phyloP scores from a whole-genome alignment of 176 grass and related monocot species.

The Rhipidocladum racemiflorum region DNA sequence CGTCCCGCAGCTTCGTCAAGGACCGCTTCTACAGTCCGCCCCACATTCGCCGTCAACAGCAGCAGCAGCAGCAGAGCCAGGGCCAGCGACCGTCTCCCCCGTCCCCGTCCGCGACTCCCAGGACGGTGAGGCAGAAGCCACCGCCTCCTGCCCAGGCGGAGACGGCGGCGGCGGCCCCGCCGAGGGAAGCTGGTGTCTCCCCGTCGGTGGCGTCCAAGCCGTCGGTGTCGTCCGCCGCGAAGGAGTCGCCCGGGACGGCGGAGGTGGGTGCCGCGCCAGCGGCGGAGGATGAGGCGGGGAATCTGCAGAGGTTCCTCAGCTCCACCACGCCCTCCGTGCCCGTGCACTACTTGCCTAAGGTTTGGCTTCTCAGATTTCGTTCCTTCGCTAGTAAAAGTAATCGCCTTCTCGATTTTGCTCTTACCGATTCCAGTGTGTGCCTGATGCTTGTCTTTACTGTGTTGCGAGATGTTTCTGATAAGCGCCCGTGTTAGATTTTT shows the following conservation, averaged over 20 bases:
- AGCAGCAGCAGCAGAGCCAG: slow-evolving; percentile 42
- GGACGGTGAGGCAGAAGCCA: slow-evolving; percentile 20
- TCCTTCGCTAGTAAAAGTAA: neutral
- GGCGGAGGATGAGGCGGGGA: slow-evolving; percentile 31
- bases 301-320: slow-evolving; percentile 74
- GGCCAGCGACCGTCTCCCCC: neutral
- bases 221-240: slow-evolving; percentile 9
- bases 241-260: neutral
- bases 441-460: neutral
- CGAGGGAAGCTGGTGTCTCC: slow-evolving; percentile 22
- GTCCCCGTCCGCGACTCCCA: neutral
- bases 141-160: neutral
- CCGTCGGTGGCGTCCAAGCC: slow-evolving; percentile 25
- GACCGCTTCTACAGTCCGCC: slow-evolving; percentile 79
- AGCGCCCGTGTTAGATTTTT: too few relatives aligned
- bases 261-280: neutral
- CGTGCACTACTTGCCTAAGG: slow-evolving; percentile 62
- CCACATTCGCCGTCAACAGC: slow-evolving; percentile 51
- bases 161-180: neutral
- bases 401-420: neutral
- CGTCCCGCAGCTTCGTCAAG: slow-evolving; percentile 28
- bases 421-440: neutral
- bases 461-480: neutral
- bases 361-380: slow-evolving; percentile 3
- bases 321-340: slow-evolving; percentile 68